phyloP scores from a whole-genome alignment of 495 filamentous ascomycete genomes.

The Neurospora tetrasperma region DNA sequence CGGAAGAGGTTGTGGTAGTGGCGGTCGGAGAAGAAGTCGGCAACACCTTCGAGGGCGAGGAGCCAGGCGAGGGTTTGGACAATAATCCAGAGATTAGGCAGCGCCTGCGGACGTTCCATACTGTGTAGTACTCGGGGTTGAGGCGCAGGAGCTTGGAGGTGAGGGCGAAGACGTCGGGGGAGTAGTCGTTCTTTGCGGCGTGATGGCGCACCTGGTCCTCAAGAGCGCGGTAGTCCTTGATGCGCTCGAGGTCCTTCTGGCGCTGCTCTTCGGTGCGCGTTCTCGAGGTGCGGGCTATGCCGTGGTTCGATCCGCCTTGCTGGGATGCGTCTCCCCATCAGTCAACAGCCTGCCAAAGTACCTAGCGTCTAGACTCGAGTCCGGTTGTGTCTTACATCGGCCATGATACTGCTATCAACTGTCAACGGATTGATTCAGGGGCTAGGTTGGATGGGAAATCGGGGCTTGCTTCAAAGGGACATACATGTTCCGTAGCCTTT shows the following conservation, averaged over 20 bases:
- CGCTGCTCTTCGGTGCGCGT: constrained; percentile 56
- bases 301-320: constrained; percentile 52
- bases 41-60: constrained; percentile 43
- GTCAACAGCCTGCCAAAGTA: constrained; percentile 12
- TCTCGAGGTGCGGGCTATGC: constrained; percentile 45
- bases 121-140: constrained; percentile 97
- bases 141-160: constrained; percentile 70
- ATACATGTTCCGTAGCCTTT: background rate
- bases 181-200: constrained; percentile 51
- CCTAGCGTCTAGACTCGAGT: background rate
- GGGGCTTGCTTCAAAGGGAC: background rate
- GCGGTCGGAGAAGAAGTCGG: constrained; percentile 43
- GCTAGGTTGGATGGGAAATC: background rate
- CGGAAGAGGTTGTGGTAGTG: constrained; percentile 43
- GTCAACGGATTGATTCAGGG: background rate
- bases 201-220: constrained; percentile 53
- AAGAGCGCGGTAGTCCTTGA: constrained; percentile 64
- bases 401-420: constrained; percentile 7
- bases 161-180: constrained; percentile 54
- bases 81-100: constrained; percentile 48
- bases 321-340: constrained; percentile 15
- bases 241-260: constrained; percentile 62
- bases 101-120: constrained; percentile 90
- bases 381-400: constrained; percentile 15
- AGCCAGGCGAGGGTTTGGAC: constrained; percentile 39